Conservation (phyloP, 192 early-diverging fungal genomes). For the Backusella luteola region DNA sequence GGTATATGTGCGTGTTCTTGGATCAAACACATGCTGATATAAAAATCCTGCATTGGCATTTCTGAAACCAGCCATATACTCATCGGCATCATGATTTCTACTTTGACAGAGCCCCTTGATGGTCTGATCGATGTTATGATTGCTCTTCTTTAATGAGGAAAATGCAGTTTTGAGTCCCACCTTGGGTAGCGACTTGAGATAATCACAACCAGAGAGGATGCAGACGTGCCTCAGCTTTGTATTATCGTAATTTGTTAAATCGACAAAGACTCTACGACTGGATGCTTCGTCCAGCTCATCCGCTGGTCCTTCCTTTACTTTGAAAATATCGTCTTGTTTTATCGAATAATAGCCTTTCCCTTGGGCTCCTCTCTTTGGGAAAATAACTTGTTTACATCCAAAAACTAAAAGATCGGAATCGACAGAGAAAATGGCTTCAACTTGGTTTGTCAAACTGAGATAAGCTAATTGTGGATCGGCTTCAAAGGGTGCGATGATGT, state of each 20-base stretch:
- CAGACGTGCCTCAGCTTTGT: slow-evolving; percentile 82
- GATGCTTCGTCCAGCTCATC: neutral
- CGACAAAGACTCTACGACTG: neutral
- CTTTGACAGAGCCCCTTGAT: slow-evolving; percentile 29
- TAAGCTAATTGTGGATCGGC: slow-evolving; percentile 96
- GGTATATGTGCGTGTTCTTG: slow-evolving; percentile 45
- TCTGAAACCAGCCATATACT: slow-evolving; percentile 69
- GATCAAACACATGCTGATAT: slow-evolving; percentile 90
- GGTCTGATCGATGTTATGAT: slow-evolving; percentile 37
- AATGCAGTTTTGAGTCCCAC: slow-evolving; percentile 87
- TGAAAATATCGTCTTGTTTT: slow-evolving; percentile 47
- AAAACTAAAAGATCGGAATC: slow-evolving; percentile 95
- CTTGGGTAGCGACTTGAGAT: slow-evolving; percentile 79
- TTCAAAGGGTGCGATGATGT: slow-evolving; percentile 94
- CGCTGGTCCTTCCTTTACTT: slow-evolving; percentile 44
- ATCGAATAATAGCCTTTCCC: slow-evolving; percentile 70
- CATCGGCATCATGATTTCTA: slow-evolving; percentile 51
- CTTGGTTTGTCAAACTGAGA: slow-evolving; percentile 66
- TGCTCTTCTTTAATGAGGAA: slow-evolving; percentile 47
- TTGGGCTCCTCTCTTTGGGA: slow-evolving; percentile 73
- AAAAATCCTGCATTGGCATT: slow-evolving; percentile 86
- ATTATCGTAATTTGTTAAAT: slow-evolving; percentile 48
- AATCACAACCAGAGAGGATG: slow-evolving; percentile 96
- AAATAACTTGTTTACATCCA: slow-evolving; percentile 81
- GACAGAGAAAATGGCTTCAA: slow-evolving; percentile 85